Evolutionary conservation across 2,329 filamentous ascomycete genomes (phyloP), one percentile per base, ranked within the genome.

Genomic region (Moelleriella libera): DNA sequence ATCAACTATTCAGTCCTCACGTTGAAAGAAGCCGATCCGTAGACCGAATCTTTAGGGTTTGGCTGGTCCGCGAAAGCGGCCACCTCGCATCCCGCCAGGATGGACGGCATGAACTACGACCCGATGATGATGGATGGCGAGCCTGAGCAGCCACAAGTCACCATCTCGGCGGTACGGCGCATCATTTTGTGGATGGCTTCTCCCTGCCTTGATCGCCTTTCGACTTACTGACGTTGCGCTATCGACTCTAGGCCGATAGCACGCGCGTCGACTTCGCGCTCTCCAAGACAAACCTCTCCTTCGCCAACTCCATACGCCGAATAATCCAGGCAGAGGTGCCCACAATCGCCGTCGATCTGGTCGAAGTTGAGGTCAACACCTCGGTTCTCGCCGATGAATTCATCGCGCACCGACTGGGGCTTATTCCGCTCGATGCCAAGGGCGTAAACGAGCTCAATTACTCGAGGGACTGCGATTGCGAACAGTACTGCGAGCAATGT

Each of bases 321-420:
- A 76, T 88, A 50, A 90, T 97, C 69, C 82, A 95, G 54, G 86
- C 88, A 58, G 90, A 98, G 68, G 85, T 98, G 50, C 89, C 90
- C 9, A 96, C 88, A 29, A 82, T 97, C 57, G 89, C 92, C 53
- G 89, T 97, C 64, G 90, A 98, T 60, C 78, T 95, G 11, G 89
- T 97, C 52, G 88, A 97, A 65, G 82, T 98, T 54, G 83, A 94
- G 60, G 78, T 76, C 59, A 98, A 98, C 72, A 94, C 85, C 49
- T 94, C 89, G n/a, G 89, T 96, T 5, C 80, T 97, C 11, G 86
- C 90, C 51, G 90, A 98, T 66, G 90, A 98, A 67, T 95, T 97
- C 66, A 82, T 98, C 55, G 84, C 87, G 45, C 90, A 97, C 66
- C 84, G 90, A 43, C 76, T 98, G 11, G 90, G 92, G 32, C 79